Evolutionary conservation across 768 basidiomycete species (phyloP).

Genomic region (Boletellus sp.): DNA sequence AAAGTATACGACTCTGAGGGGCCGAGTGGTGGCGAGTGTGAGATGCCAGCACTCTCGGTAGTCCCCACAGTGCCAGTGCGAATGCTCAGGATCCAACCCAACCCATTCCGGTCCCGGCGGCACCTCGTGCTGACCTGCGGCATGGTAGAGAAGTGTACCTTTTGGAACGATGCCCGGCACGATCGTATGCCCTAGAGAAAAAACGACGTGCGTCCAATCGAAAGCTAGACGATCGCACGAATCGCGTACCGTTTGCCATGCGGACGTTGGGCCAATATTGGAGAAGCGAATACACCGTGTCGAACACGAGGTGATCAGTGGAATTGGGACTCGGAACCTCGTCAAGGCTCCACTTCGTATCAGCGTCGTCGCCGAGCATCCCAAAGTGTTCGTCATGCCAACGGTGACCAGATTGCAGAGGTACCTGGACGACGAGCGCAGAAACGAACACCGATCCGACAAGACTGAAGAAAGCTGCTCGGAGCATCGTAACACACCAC

Average conservation of each 20-base stretch:
- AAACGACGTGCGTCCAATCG: not conserved
- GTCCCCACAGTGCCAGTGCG: slow-evolving; percentile 31
- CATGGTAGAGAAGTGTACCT: slow-evolving; percentile 6
- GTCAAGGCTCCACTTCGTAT: slow-evolving; percentile 20
- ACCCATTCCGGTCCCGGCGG: slow-evolving; percentile 29
- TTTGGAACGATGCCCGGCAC: slow-evolving; percentile 5
- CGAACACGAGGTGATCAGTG: slow-evolving; percentile 36
- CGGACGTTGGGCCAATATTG: slow-evolving; percentile 40
- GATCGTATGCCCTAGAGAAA: not conserved
- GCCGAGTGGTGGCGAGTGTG: slow-evolving; percentile 12
- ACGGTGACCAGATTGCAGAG: not conserved
- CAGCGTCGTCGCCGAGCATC: not conserved
- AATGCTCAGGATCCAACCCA: slow-evolving; percentile 30
- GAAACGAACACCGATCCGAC: not conserved
- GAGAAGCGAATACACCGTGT: slow-evolving; percentile 31
- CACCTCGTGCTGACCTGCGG: slow-evolving; percentile 5
- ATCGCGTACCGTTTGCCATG: slow-evolving; percentile 29
- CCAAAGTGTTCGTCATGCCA: not conserved
- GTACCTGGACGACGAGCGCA: not conserved
- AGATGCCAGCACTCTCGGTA: slow-evolving; percentile 2
- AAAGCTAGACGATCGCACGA: not conserved
- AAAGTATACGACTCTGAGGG: slow-evolving; percentile 48
- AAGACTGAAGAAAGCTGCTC: not conserved
- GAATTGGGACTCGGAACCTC: slow-evolving; percentile 17
- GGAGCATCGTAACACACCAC: not conserved